These are phyloP conservation scores for Talaromyces sp. DNA, from an alignment of 2,329 filamentous ascomycete genomes.

Conservation along the genomic window DNA sequence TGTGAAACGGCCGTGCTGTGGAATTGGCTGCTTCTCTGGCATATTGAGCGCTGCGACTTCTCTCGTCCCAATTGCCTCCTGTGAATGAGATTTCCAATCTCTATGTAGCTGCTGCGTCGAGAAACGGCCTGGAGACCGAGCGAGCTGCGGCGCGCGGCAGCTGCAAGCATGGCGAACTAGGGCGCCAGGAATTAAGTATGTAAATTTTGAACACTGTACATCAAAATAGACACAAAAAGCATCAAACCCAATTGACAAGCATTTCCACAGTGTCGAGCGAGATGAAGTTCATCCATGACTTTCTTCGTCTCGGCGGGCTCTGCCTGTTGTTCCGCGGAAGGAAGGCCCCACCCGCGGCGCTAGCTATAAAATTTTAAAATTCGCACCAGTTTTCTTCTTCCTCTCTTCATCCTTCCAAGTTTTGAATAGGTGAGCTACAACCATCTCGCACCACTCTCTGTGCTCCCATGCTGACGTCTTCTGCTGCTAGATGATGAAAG, in stretches of 20 bases:
- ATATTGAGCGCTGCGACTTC: slow-evolving; percentile 1
- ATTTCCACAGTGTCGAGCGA: neutral
- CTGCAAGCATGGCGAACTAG: slow-evolving; percentile 13
- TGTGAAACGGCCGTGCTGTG: slow-evolving; percentile 15
- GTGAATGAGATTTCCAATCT: slow-evolving; percentile 28
- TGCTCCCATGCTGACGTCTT: slow-evolving; percentile 14
- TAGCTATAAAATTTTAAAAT: slow-evolving; percentile 17
- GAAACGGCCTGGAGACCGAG: slow-evolving; percentile 19
- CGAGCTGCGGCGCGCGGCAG: slow-evolving; percentile 18
- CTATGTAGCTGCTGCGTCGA: slow-evolving; percentile 32
- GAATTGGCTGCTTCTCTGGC: neutral
- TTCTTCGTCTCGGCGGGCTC: neutral
- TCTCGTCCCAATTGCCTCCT: slow-evolving; percentile 20
- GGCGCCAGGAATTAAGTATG: neutral
- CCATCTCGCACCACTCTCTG: neutral
- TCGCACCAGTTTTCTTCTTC: slow-evolving; percentile 40
- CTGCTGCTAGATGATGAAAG: slow-evolving; percentile 92
- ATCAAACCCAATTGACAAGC: slow-evolving; percentile 7
- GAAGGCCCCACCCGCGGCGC: neutral
- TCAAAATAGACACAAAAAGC: neutral
- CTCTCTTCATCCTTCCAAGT: slow-evolving; percentile 94
- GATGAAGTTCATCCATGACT: neutral
- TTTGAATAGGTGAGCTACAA: slow-evolving; percentile 77
- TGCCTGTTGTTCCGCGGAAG: neutral
- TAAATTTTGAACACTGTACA: neutral